Evolutionary conservation across 148 eudicot species (phyloP).

Genomic region (Beta vulgaris): DNA sequence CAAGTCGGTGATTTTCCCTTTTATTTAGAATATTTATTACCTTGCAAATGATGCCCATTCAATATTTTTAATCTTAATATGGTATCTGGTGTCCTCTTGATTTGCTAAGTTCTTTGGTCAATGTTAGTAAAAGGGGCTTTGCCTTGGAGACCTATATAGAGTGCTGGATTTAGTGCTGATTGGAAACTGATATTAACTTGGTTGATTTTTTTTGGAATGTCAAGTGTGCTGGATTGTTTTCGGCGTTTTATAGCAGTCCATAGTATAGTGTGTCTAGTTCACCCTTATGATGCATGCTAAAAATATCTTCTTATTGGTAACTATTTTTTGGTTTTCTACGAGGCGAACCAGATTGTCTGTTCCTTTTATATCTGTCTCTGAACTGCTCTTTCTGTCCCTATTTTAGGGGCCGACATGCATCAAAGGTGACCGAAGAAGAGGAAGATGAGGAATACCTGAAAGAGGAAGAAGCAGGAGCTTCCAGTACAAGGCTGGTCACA

Average conservation of each 20-base stretch:
- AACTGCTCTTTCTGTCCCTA: slow-evolving; percentile 1
- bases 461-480: slow-evolving; percentile 94
- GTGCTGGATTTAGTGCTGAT: background rate
- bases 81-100: too few species aligned
- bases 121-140: background rate
- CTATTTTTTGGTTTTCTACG: background rate
- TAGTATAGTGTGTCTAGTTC: background rate
- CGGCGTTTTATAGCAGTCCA: background rate
- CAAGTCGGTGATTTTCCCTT: background rate
- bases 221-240: too few species aligned
- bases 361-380: background rate
- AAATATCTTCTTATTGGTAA: background rate
- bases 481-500: slow-evolving; percentile 72
- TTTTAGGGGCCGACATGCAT: slow-evolving; percentile 95
- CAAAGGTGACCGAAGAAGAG: slow-evolving; percentile 94
- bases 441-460: slow-evolving; percentile 93
- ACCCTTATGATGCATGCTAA: background rate
- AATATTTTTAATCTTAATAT: too few species aligned
- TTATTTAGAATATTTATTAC: background rate
- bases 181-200: background rate
- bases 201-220: background rate
- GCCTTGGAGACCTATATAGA: background rate
- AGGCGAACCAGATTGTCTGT: background rate
- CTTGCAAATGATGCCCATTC: background rate
- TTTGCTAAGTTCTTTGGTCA: background rate